phyloP scores from a whole-genome alignment of 164 flowering plant genomes.

The Kalanchoe fedtschenkoi region DNA sequence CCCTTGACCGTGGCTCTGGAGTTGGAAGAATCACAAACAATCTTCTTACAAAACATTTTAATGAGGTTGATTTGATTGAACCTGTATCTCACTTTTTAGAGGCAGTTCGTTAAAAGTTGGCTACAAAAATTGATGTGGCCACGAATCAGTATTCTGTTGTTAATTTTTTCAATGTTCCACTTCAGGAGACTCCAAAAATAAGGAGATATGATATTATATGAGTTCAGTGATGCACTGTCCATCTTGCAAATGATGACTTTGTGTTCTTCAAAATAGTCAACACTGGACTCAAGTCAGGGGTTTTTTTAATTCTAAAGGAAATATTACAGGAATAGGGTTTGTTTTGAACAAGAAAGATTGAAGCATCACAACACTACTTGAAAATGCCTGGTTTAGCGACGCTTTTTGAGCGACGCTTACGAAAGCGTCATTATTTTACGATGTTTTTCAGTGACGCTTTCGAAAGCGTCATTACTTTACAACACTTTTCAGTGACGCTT shows the following conservation, averaged over 20 bases:
- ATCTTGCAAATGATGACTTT: constrained; percentile 90
- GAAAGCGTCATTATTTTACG: no score
- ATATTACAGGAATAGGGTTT: constrained; percentile 82
- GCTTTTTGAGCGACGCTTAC: no score
- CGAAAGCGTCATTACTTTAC: no score
- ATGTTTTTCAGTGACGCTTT: no score
- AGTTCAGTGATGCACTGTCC: constrained; percentile 99
- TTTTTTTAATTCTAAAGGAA: constrained; percentile 78
- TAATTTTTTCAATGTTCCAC: constrained; percentile 77
- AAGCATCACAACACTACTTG: no score
- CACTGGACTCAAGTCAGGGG: constrained; percentile 85
- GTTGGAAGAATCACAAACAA: constrained; percentile 90
- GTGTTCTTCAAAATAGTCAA: constrained; percentile 84
- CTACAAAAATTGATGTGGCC: constrained; percentile 25
- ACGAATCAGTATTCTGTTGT: constrained; percentile 45
- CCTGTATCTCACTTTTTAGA: constrained; percentile 93
- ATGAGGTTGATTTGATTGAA: constrained; percentile 97
- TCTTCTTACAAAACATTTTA: constrained; percentile 71
- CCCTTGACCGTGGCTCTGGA: constrained; percentile 97
- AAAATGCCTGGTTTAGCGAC: no score
- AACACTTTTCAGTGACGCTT: no score
- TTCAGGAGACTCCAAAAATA: constrained; percentile 84
- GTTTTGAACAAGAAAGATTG: constrained; percentile 80
- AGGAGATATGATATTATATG: constrained; percentile 93
- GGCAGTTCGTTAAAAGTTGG: constrained; percentile 69